These are phyloP conservation scores for Pythium oligandrum DNA, from an alignment of 352 stramenopile species.

Conservation along the genomic window DNA sequence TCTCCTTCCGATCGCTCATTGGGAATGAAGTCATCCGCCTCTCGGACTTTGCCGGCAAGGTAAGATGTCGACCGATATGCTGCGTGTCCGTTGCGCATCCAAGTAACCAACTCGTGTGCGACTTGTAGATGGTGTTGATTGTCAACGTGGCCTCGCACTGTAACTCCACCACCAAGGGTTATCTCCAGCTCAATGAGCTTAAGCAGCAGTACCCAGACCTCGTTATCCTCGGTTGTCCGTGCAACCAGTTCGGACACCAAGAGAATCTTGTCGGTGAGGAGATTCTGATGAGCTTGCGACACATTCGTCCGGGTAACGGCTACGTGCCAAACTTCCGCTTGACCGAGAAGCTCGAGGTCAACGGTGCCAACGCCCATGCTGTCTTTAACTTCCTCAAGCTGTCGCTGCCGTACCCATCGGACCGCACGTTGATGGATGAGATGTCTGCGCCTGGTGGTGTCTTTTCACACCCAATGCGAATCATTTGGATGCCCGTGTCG, in stretches of 20 bases:
- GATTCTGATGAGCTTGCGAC: slow-evolving; percentile 65
- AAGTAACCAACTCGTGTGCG: too few species aligned
- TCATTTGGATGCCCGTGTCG: slow-evolving; percentile 83
- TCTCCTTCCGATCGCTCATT: slow-evolving; percentile 66
- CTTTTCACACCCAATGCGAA: slow-evolving; percentile 77
- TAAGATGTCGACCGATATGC: background rate
- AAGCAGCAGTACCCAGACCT: slow-evolving; percentile 54
- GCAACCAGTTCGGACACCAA: slow-evolving; percentile 81
- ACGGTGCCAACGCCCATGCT: slow-evolving; percentile 71
- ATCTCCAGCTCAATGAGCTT: slow-evolving; percentile 69
- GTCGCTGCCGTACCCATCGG: slow-evolving; percentile 59
- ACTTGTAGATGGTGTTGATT: slow-evolving; percentile 38
- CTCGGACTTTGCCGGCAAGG: slow-evolving; percentile 59
- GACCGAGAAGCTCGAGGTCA: slow-evolving; percentile 79
- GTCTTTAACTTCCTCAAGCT: slow-evolving; percentile 79
- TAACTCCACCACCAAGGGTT: slow-evolving; percentile 73
- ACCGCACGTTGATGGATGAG: slow-evolving; percentile 75
- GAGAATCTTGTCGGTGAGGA: slow-evolving; percentile 79
- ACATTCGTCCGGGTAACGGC: slow-evolving; percentile 70
- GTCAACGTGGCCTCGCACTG: slow-evolving; percentile 82
- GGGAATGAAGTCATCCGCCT: slow-evolving; percentile 58
- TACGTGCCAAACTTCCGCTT: slow-evolving; percentile 67
- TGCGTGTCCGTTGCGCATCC: background rate
- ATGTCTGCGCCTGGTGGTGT: slow-evolving; percentile 73
- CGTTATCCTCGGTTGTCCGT: slow-evolving; percentile 69